Base-by-base conservation (phyloP, 345 rosid species). In the Sisymbrium altissimum region DNA sequence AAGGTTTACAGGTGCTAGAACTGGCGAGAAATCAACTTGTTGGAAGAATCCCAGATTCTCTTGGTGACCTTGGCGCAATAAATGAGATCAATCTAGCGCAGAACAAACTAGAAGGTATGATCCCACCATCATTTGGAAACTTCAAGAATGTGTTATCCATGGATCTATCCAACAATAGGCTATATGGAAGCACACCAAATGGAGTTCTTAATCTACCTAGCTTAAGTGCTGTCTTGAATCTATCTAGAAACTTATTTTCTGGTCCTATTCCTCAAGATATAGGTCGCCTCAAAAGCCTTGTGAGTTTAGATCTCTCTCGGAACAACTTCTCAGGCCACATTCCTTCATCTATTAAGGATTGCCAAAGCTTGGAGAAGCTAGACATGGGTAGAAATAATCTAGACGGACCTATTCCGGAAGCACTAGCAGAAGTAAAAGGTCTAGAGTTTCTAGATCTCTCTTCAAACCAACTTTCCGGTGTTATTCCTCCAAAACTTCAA, bases 121-220 rank as follows among this genome's bases (percentile, higher is more conserved):
- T 87, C 36, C 87, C 89, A 0, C 10, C 61, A 38, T 79, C 73
- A 9, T 85, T 82, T 33, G 74, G 67, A 18, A 82, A 82, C 61
- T 87, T 83, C 46, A 77, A 63, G 58, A 49, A 36, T 12, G 19
- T 87, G 64, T 67, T 75, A 43, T 77, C 85, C 63, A 55, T 83
- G 81, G 88, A 84, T 43, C 49, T 85, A 44, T 84, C 91, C 58
- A 79, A 17, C 69, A 85, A 87, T 49, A 83, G 23, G 81, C 66
- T 87, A 57, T 70, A 59, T 36, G 83, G 88, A 77, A 82, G 76
- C 79, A 70, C 83, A 60, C 79, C 86, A 1, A 72, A 61, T 52
- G 87, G 84, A 60, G 60, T 84, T 72, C 77, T 86, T 50, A 72
- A 56, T 44, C 77, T 82, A 4, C 72, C 75, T 38, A 80, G 86